A percentile compares a stretch with the other conserved stretches of the same genome.
phyloP scores from a whole-genome alignment of 2,329 filamentous ascomycete species.

The Arthrobotrys musiformis region DNA sequence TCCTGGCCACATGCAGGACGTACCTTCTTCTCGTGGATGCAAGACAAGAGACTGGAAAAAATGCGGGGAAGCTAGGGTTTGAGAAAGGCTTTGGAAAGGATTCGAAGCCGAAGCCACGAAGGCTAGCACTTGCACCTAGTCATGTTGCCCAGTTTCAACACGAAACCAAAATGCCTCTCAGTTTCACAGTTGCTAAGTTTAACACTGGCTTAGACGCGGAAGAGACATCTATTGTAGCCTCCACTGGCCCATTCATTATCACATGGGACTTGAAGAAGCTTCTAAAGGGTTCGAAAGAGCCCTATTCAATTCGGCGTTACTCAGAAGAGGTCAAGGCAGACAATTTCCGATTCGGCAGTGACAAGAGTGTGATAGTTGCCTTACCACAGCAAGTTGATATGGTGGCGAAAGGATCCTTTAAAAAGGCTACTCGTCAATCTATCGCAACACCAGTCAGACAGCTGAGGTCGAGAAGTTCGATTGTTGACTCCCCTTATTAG shows the following conservation, averaged over 20 bases:
- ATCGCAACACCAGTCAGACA: slow-evolving; percentile 73
- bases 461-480: slow-evolving; percentile 55
- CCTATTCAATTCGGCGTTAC: slow-evolving; percentile 97
- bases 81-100: slow-evolving; percentile 93
- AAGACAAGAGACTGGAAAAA: slow-evolving; percentile 90
- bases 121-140: slow-evolving; percentile 85
- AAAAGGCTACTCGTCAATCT: slow-evolving; percentile 89
- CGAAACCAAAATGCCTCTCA: slow-evolving; percentile 85
- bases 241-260: slow-evolving; percentile 94
- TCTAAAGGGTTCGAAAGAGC: slow-evolving; percentile 79
- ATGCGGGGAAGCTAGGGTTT: slow-evolving; percentile 97
- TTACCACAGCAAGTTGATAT: slow-evolving; percentile 98
- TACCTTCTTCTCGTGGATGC: slow-evolving; percentile 95
- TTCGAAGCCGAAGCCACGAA: slow-evolving; percentile 89
- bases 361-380: slow-evolving; percentile 98
- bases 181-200: slow-evolving; percentile 92
- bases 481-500: slow-evolving; percentile 59
- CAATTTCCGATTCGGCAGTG: slow-evolving; percentile 96
- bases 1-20: slow-evolving; percentile 91
- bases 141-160: slow-evolving; percentile 98
- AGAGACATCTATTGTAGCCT: slow-evolving; percentile 95
- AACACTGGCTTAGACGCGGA: slow-evolving; percentile 83
- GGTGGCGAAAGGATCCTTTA: slow-evolving; percentile 86
- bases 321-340: slow-evolving; percentile 95
- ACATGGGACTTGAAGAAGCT: slow-evolving; percentile 97